phyloP scores from a whole-genome alignment of 2,329 filamentous ascomycete species.

The Calonectria fujianensis region DNA sequence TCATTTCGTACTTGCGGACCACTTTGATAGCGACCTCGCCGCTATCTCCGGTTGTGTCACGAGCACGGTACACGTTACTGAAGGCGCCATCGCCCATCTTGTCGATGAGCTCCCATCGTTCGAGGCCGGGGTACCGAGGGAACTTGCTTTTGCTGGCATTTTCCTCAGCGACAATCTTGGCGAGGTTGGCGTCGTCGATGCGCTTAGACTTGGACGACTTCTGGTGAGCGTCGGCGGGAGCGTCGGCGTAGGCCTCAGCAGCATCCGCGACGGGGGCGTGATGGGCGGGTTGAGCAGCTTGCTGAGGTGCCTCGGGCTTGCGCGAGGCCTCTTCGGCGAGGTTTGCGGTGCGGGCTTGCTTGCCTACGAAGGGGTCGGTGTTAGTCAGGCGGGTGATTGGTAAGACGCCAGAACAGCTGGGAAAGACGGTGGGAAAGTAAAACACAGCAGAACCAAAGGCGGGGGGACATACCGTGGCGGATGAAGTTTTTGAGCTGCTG shows the following conservation, averaged over 20 bases:
- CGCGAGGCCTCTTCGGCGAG: slow-evolving; percentile 69
- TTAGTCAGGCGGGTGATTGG: slow-evolving; percentile 32
- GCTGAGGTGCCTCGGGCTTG: slow-evolving; percentile 71
- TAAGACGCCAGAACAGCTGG: slow-evolving; percentile 3
- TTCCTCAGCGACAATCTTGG: slow-evolving; percentile 93
- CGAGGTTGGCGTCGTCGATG: slow-evolving; percentile 81
- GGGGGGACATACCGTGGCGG: slow-evolving; percentile 81
- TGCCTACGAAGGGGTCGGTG: slow-evolving; percentile 71
- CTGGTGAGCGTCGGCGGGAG: slow-evolving; percentile 75
- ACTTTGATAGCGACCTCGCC: slow-evolving; percentile 98
- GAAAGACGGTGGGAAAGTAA: slow-evolving; percentile 6
- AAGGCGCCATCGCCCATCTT: slow-evolving; percentile 99
- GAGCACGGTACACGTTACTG: slow-evolving; percentile 97
- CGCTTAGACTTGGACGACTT: slow-evolving; percentile 72
- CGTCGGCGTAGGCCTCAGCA: slow-evolving; percentile 63
- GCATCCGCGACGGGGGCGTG: slow-evolving; percentile 71
- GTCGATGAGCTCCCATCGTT: slow-evolving; percentile 87
- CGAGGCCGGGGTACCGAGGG: slow-evolving; percentile 73
- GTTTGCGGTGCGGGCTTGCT: slow-evolving; percentile 86
- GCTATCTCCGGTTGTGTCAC: slow-evolving; percentile 81
- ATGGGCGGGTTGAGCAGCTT: slow-evolving; percentile 71
- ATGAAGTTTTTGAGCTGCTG: slow-evolving; percentile 99
- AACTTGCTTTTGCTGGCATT: slow-evolving; percentile 90
- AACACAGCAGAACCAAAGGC: neutral
- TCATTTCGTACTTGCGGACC: slow-evolving; percentile 99